Percentiles rank a stretch among this genome's conserved stretches.
These are phyloP conservation scores for Medakamo hakoo DNA, from an alignment of 139 green algal genomes.

Conservation along the genomic window DNA sequence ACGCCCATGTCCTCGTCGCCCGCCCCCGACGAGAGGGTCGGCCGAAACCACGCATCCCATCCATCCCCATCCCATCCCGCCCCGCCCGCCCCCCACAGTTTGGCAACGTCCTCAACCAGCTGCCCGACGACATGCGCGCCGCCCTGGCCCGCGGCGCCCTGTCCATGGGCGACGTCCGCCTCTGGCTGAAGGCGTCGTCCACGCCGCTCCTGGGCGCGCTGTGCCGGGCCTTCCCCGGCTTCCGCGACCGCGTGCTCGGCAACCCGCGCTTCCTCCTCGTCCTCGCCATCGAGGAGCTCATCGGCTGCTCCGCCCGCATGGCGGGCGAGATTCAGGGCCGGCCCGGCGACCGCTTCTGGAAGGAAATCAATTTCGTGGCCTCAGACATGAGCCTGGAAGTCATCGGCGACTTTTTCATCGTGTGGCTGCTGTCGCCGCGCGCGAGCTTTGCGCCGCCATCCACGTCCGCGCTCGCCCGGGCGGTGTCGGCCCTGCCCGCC, in stretches of 20 bases:
- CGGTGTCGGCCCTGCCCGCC: constrained; percentile 4
- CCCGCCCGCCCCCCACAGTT: neutral
- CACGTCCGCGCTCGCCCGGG: neutral
- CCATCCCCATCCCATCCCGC: neutral
- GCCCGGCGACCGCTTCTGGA: constrained; percentile 9
- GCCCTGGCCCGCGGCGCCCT: constrained; percentile 8
- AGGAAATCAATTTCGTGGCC: constrained; percentile 16
- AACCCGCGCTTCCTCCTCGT: constrained; percentile 18
- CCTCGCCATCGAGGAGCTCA: constrained; percentile 10
- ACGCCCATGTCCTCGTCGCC: no score
- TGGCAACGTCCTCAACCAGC: neutral
- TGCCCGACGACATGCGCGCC: neutral
- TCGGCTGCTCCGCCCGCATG: constrained; percentile 9
- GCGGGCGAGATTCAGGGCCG: constrained; percentile 8
- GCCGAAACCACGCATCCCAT: no score
- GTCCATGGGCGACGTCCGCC: constrained; percentile 9
- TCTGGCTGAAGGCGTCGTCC: constrained; percentile 30
- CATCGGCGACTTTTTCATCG: constrained; percentile 16
- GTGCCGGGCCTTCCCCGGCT: neutral
- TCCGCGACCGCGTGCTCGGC: constrained; percentile 13
- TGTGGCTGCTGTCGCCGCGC: constrained; percentile 16
- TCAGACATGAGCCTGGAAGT: constrained; percentile 18
- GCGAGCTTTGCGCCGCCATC: constrained; percentile 2
- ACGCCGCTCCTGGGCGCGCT: constrained; percentile 7
- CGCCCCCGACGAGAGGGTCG: no score